Evolutionary conservation across 2,329 filamentous ascomycete species (phyloP).

Genomic region (Exophiala bonariae): DNA sequence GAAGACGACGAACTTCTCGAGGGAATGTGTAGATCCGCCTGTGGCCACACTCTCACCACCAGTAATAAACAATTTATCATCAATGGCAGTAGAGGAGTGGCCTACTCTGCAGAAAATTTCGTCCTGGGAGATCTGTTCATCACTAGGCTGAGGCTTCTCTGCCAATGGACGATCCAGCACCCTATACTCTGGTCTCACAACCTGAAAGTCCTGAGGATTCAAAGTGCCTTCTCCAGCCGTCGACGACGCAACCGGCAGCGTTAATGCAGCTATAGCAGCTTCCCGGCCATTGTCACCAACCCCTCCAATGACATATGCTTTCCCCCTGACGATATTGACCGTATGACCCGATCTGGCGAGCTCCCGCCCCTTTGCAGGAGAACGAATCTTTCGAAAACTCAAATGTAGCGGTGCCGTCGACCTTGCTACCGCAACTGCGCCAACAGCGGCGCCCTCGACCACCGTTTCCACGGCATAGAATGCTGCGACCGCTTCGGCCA

Average conservation of each 20-base stretch:
- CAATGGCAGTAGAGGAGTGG: constrained; percentile 12
- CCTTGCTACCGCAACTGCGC: constrained; percentile 12
- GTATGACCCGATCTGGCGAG: constrained; percentile 7
- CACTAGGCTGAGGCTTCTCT: neutral
- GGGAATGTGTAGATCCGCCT: neutral
- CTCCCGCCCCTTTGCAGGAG: neutral
- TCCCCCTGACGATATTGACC: constrained; percentile 17
- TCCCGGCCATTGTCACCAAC: neutral
- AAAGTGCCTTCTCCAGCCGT: constrained; percentile 2
- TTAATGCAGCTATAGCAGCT: constrained; percentile 6
- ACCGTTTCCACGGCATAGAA: constrained; percentile 23
- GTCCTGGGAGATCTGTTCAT: neutral
- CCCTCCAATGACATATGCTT: constrained; percentile 19
- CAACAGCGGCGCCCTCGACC: constrained; percentile 18
- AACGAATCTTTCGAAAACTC: constrained; percentile 11
- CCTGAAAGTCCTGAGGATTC: constrained; percentile 13
- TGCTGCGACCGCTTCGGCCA: constrained; percentile 20
- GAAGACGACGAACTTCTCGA: constrained; percentile 12
- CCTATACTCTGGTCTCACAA: constrained; percentile 5
- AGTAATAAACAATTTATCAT: constrained; percentile 9
- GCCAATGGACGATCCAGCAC: constrained; percentile 5
- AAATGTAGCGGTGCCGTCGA: constrained; percentile 17
- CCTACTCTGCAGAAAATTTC: constrained; percentile 1
- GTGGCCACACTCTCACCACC: neutral
- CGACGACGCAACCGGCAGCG: constrained; percentile 10